phyloP scores from a whole-genome alignment of 148 eudicot species.

The Vaccinium vitisidaea region DNA sequence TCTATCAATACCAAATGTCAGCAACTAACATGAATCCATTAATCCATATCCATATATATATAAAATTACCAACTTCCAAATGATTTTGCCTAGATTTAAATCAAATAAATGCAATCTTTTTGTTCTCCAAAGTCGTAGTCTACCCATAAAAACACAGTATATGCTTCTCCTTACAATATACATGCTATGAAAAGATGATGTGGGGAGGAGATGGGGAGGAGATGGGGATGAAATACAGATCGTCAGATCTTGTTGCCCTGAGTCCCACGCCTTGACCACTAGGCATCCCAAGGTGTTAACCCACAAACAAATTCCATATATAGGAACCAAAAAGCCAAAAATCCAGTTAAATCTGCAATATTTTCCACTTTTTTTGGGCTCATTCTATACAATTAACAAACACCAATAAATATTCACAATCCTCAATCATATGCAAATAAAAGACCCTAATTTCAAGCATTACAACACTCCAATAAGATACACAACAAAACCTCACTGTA shows the following conservation, averaged over 20 bases:
- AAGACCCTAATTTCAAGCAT: neutral
- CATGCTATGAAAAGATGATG: no score
- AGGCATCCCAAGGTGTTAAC: no score
- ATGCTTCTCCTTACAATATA: no score
- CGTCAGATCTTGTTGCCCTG: no score
- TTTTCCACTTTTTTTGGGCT: neutral
- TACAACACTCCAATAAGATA: neutral
- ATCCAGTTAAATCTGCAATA: neutral
- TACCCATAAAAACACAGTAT: neutral
- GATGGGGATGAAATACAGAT: no score
- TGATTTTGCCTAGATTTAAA: neutral
- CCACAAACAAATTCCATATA: neutral
- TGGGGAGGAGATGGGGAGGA: no score
- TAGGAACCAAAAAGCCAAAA: neutral
- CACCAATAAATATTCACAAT: neutral
- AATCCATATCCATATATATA: no score
- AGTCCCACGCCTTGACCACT: no score
- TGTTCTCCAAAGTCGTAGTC: neutral
- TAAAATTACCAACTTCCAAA: neutral
- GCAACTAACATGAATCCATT: neutral
- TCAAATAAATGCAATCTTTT: neutral
- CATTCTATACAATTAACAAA: neutral
- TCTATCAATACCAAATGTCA: neutral
- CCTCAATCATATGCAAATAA: neutral
- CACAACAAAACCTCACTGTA: no score